Percentiles rank a stretch among this genome's conserved stretches.
phyloP scores from a whole-genome alignment of 306 rosid genomes.

The Glycyrrhiza uralensis region DNA sequence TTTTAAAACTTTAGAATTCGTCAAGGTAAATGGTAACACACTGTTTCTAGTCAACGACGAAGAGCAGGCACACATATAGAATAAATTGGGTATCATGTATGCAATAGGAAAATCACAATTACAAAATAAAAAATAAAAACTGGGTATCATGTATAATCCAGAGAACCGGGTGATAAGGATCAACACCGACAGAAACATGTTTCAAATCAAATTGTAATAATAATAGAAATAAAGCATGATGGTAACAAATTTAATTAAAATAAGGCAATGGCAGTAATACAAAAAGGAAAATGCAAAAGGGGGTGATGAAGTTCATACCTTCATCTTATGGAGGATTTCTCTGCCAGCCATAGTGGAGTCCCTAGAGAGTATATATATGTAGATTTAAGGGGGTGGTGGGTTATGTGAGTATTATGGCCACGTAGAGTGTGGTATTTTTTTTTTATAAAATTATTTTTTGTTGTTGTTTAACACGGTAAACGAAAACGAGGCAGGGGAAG shows the following conservation, averaged over 20 bases:
- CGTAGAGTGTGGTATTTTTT: background rate
- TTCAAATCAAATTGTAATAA: background rate
- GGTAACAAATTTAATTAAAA: background rate
- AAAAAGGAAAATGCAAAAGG: background rate
- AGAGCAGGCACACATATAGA: background rate
- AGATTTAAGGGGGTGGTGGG: background rate
- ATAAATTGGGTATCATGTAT: background rate
- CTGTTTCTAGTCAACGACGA: background rate
- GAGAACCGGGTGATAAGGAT: background rate
- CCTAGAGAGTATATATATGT: background rate
- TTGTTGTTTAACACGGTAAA: background rate
- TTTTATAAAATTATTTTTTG: background rate
- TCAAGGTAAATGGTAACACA: background rate
- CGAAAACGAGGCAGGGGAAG: background rate
- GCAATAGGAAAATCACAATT: background rate
- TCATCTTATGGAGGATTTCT: slow-evolving; percentile 79
- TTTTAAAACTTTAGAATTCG: background rate
- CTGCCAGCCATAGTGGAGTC: slow-evolving; percentile 53
- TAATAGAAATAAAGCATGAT: background rate
- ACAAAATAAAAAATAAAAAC: background rate
- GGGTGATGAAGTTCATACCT: slow-evolving; percentile 38
- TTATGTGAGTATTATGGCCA: background rate
- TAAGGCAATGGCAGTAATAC: background rate
- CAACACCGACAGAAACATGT: background rate
- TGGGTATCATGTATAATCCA: background rate